Conservation (phyloP, 2,329 filamentous ascomycete genomes). For the Calycina marina region DNA sequence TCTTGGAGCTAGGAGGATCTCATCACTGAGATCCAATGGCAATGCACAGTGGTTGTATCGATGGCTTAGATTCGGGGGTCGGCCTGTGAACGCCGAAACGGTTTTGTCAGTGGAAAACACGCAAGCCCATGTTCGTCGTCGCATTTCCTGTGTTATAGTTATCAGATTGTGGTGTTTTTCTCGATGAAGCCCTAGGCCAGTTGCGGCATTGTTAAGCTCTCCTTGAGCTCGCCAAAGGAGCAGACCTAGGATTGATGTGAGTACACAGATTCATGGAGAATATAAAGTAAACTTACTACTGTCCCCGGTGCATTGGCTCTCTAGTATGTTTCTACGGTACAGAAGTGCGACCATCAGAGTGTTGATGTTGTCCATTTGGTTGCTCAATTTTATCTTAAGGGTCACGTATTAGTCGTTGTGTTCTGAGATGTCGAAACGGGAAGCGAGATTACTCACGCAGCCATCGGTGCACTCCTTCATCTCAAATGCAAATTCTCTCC, state of each 20-base stretch:
- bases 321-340: conserved; percentile 23
- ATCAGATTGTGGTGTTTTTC: conserved; percentile 10
- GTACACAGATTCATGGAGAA: neutral
- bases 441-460: conserved; percentile 17
- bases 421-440: too few species aligned
- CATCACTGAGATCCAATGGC: conserved; percentile 39
- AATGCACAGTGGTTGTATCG: conserved; percentile 38
- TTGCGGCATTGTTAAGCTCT: conserved; percentile 23
- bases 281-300: conserved; percentile 22
- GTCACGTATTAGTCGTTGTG: too few species aligned
- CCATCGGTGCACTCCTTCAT: conserved; percentile 22
- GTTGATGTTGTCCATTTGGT: conserved; percentile 24
- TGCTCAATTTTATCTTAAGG: conserved; percentile 21
- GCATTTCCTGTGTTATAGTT: conserved; percentile 24
- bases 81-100: conserved; percentile 35
- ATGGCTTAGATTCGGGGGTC: conserved; percentile 36
- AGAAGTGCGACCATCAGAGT: conserved; percentile 26
- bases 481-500: conserved; percentile 17
- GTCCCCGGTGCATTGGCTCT: conserved; percentile 27
- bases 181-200: conserved; percentile 19
- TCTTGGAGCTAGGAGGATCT: conserved; percentile 29
- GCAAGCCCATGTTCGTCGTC: conserved; percentile 23
- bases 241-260: conserved; percentile 16
- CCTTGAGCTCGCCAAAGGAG: conserved; percentile 26
- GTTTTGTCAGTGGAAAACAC: conserved; percentile 34